Conservation (phyloP, 208 protist species). For the Lotmaria passim region DNA sequence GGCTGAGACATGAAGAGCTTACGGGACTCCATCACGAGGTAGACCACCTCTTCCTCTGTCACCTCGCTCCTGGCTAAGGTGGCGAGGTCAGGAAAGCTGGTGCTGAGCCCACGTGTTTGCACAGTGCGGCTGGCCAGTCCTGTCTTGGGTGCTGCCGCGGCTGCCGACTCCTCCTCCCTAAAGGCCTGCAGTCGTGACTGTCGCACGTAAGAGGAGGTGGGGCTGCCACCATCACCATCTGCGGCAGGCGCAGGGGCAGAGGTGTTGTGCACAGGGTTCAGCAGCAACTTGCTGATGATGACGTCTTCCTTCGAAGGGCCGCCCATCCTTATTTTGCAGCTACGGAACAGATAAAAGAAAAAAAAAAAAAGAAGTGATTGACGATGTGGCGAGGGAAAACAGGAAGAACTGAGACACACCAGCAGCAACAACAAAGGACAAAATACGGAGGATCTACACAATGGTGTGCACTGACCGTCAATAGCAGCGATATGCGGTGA, state of each 20-base stretch:
- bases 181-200: conserved; percentile 53
- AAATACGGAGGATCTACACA: too few relatives aligned
- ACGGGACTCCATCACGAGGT: conserved; percentile 77
- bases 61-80: conserved; percentile 32
- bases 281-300: conserved; percentile 71
- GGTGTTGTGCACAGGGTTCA: conserved; percentile 70
- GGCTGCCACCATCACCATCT: conserved; percentile 18
- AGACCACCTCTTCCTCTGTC: conserved; percentile 75
- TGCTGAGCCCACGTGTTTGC: conserved; percentile 7
- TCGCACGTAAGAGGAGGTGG: conserved; percentile 44
- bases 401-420: neutral
- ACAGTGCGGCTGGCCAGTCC: conserved; percentile 25
- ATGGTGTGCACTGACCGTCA: too few relatives aligned
- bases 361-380: conserved; percentile 3
- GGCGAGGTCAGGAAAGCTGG: neutral
- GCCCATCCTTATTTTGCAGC: conserved; percentile 4
- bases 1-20: conserved; percentile 91
- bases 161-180: conserved; percentile 30
- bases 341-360: conserved; percentile 3
- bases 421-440: neutral
- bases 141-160: conserved; percentile 9
- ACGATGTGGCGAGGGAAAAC: neutral
- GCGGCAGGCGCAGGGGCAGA: conserved; percentile 23
- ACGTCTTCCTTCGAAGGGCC: conserved; percentile 38
- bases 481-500: too few relatives aligned